Evolutionary conservation across 306 rosid genomes (phyloP).

Genomic region (Abrus pulchellus): DNA sequence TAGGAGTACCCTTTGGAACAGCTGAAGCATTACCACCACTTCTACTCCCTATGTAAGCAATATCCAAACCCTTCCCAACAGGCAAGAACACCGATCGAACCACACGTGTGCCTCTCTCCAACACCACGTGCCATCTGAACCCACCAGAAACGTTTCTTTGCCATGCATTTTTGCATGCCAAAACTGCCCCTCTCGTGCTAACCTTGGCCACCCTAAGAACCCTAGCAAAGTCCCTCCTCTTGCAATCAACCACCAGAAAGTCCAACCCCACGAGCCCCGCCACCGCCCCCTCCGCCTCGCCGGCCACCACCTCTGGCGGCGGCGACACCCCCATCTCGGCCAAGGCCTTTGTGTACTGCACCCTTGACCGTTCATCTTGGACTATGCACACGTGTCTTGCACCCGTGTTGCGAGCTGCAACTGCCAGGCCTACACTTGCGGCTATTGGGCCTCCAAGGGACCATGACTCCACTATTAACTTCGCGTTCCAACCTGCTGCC

Average conservation of each 20-base stretch:
- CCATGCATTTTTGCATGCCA: slow-evolving; percentile 83
- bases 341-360: slow-evolving; percentile 61
- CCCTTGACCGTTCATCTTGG: slow-evolving; percentile 64
- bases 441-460: slow-evolving; percentile 59
- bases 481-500: slow-evolving; percentile 93
- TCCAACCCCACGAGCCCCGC: slow-evolving; percentile 59
- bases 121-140: slow-evolving; percentile 66
- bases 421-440: slow-evolving; percentile 78
- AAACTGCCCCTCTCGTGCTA: slow-evolving; percentile 72
- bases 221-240: slow-evolving; percentile 66
- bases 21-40: not conserved
- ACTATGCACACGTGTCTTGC: slow-evolving; percentile 88
- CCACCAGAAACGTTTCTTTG: slow-evolving; percentile 55
- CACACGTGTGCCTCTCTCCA: slow-evolving; percentile 74
- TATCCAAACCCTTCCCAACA: slow-evolving; percentile 84
- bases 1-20: slow-evolving; percentile 40
- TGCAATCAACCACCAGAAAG: slow-evolving; percentile 82
- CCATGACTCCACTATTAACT: slow-evolving; percentile 77
- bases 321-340: slow-evolving; percentile 49
- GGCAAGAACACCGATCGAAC: slow-evolving; percentile 82
- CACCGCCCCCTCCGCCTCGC: slow-evolving; percentile 57
- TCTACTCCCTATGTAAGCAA: slow-evolving; percentile 79
- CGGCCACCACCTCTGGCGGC: slow-evolving; percentile 63
- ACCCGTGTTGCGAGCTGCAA: slow-evolving; percentile 79
- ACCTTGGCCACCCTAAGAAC: slow-evolving; percentile 63